Base-by-base conservation (phyloP, 2,329 filamentous ascomycete species). In the Arthroderma uncinatum region DNA sequence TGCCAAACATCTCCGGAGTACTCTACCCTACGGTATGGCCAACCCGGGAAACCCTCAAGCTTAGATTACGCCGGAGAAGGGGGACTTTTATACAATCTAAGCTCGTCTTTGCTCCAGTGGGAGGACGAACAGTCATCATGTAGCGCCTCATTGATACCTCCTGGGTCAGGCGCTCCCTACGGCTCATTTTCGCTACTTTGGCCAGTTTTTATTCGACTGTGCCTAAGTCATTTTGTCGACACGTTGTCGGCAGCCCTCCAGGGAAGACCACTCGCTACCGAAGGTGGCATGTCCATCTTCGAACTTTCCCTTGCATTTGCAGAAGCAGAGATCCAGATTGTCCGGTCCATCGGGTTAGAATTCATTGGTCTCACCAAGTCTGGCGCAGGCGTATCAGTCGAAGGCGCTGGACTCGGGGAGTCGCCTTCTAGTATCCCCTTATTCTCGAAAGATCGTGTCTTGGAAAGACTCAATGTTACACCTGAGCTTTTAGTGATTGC, bases 301-400 rank as follows among this genome's bases (percentile, higher is more conserved):
- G 93, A 98, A 69, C 91, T 96, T 67, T 96, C 91, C 0, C 78
- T 98, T 7, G 92, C 92, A 1, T 98, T 97, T 73, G 89, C 92
- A 9, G 93, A 98, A 71, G 92, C 92, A 7, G 93, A 98, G 69
- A 86, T 88, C 30, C 87, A 91, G 62, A 84, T 96, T 48, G 85
- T 84, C 64, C 87, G 85, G 62, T 87, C 90, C 54, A 80, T 95
- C 12, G 85, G 85, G 10, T 82, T 90, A 70, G 83, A 85, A 0
- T 65, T 82, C 0, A 85, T 87, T 65, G 77, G 79, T 23, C 66
- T 75, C 62, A 67, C 79, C 57, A 76, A 76, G 69, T 37, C 50
- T 19, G 57, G 68, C 50, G 67, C 63, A 56, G 63, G 68, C 28
- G 61, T 76, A 0, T 74, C 73, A 19, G 44, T 30, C 21, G 68